phyloP scores from a whole-genome alignment of 75 land plant genomes.

The Larix kaempferi region DNA sequence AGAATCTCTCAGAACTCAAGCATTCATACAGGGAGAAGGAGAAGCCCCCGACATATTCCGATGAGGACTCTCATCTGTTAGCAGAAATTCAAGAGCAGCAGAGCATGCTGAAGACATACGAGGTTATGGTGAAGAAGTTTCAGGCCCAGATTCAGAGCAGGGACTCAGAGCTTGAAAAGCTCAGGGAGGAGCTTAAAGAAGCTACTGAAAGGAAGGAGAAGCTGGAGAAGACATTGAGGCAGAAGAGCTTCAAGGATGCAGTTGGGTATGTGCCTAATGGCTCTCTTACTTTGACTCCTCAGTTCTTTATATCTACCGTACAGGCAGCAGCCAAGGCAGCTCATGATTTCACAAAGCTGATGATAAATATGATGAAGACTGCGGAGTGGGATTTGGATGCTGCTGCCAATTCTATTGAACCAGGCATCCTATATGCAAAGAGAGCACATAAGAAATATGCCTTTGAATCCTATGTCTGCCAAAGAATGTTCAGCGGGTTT shows the following conservation, averaged over 20 bases:
- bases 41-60: conserved; percentile 32
- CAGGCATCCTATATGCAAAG: conserved; percentile 54
- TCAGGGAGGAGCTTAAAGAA: conserved; percentile 53
- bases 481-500: conserved; percentile 77
- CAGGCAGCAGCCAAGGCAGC: conserved; percentile 58
- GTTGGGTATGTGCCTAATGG: conserved; percentile 8
- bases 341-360: conserved; percentile 75
- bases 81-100: conserved; percentile 75
- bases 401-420: conserved; percentile 70
- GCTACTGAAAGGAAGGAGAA: conserved; percentile 37
- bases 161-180: conserved; percentile 52
- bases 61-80: conserved; percentile 53
- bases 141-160: conserved; percentile 65
- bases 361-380: conserved; percentile 79
- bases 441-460: conserved; percentile 84
- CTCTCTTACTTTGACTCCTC: conserved; percentile 33
- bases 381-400: conserved; percentile 92
- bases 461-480: conserved; percentile 84
- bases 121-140: conserved; percentile 74
- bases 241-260: conserved; percentile 51
- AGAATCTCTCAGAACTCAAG: conserved; percentile 74
- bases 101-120: conserved; percentile 63
- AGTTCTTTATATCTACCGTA: conserved; percentile 44
- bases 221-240: conserved; percentile 69
- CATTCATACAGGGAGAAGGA: conserved; percentile 65